Evolutionary conservation across 257 asterid genomes (phyloP).

Genomic region (Solanum arcanum): DNA sequence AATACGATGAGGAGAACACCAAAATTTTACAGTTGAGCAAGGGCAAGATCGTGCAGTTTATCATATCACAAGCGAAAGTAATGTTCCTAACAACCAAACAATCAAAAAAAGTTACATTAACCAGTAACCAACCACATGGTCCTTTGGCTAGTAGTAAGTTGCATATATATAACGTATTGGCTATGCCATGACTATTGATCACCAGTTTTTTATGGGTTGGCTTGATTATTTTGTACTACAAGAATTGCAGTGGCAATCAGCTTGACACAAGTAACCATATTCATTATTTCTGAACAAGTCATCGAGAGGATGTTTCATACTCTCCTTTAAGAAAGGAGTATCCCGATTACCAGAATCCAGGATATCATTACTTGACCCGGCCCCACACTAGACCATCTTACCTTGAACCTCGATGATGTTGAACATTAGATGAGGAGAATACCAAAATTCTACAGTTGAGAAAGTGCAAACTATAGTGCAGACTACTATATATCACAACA

Average conservation of each 20-base stretch:
- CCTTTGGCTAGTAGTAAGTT: neutral
- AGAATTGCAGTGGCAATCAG: neutral
- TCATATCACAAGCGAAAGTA: neutral
- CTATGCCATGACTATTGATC: neutral
- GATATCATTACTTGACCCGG: neutral
- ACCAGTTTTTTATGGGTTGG: neutral
- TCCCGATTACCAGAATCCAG: neutral
- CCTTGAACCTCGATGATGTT: neutral
- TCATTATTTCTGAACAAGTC: neutral
- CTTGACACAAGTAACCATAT: neutral
- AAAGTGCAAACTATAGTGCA: neutral
- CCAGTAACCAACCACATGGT: neutral
- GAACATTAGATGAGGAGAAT: neutral
- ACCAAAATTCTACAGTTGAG: neutral
- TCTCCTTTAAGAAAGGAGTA: neutral
- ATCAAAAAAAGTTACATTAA: neutral
- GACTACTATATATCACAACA: neutral
- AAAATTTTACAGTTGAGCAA: neutral
- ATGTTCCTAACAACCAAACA: neutral
- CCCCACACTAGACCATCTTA: neutral
- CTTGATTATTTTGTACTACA: neutral
- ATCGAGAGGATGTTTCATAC: neutral
- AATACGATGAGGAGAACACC: neutral
- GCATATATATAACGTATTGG: neutral
- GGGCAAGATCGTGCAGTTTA: neutral